Evolutionary conservation across 2,329 filamentous ascomycete genomes (phyloP).

Genomic region (Colletotrichum lini): DNA sequence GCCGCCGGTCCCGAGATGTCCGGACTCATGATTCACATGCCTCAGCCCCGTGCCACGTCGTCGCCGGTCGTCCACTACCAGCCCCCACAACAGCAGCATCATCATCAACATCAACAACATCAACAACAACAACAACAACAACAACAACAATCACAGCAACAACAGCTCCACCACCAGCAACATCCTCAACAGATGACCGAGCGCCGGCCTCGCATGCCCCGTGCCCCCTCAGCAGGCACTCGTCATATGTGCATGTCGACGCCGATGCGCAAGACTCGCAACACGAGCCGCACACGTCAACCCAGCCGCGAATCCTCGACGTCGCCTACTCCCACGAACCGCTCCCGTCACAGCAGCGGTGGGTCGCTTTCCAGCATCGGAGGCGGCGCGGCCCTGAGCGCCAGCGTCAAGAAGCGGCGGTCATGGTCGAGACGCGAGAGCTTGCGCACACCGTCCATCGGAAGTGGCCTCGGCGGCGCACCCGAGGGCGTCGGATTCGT

Average conservation of each 20-base stretch:
- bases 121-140: neutral
- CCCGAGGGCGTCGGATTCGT: constrained; percentile 75
- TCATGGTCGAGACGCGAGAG: constrained; percentile 50
- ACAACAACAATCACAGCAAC: constrained; percentile 18
- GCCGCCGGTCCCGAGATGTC: constrained; percentile 49
- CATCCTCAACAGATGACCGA: constrained; percentile 48
- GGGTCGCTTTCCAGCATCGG: constrained; percentile 50
- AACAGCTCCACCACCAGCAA: constrained; percentile 43
- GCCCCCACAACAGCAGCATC: neutral
- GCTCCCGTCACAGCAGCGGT: constrained; percentile 57
- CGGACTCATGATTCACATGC: constrained; percentile 70
- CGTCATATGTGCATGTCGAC: constrained; percentile 60
- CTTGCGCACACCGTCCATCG: constrained; percentile 48
- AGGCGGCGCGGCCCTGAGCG: constrained; percentile 57
- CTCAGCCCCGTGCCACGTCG: constrained; percentile 58
- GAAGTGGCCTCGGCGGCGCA: constrained; percentile 47
- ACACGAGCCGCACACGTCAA: constrained; percentile 50
- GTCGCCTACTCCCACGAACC: constrained; percentile 56
- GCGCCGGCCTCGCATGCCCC: constrained; percentile 62
- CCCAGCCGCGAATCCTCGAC: constrained; percentile 45
- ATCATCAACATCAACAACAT: neutral
- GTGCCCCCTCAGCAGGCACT: constrained; percentile 69
- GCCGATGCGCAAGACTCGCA: constrained; percentile 59
- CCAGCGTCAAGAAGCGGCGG: constrained; percentile 56
- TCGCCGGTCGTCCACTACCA: constrained; percentile 52